Conservation (phyloP, 2,329 filamentous ascomycete genomes). For the Talaromyces sp. region DNA sequence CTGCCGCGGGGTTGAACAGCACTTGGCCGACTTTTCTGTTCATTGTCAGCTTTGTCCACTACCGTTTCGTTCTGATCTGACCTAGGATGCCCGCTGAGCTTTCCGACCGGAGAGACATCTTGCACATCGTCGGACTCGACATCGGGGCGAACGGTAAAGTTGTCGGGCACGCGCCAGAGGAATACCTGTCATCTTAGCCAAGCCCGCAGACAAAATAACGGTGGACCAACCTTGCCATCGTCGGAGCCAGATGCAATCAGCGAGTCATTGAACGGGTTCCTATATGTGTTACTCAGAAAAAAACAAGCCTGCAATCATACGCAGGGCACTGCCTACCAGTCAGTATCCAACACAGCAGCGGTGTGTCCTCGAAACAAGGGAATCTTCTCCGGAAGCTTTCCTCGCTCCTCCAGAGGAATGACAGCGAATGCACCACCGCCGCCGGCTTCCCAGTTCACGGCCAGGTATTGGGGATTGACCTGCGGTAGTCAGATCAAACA, state of each 20-base stretch:
- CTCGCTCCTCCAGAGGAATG: slow-evolving; percentile 81
- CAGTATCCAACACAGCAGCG: slow-evolving; percentile 89
- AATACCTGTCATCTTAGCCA: slow-evolving; percentile 55
- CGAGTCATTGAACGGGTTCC: slow-evolving; percentile 94
- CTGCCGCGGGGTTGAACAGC: slow-evolving; percentile 92
- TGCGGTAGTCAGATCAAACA: slow-evolving; percentile 34
- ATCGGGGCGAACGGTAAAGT: slow-evolving; percentile 79
- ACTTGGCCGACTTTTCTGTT: slow-evolving; percentile 93
- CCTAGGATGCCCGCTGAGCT: slow-evolving; percentile 82
- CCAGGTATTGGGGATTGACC: slow-evolving; percentile 93
- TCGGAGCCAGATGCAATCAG: slow-evolving; percentile 91
- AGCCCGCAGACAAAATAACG: background rate
- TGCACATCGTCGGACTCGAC: slow-evolving; percentile 67
- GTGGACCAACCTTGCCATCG: slow-evolving; percentile 67
- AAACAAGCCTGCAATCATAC: background rate
- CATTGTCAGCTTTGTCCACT: slow-evolving; percentile 17
- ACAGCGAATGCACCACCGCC: slow-evolving; percentile 96
- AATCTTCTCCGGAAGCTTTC: slow-evolving; percentile 85
- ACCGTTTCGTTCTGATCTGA: slow-evolving; percentile 47
- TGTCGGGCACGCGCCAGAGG: slow-evolving; percentile 88
- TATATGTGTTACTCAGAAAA: slow-evolving; percentile 32
- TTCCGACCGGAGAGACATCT: slow-evolving; percentile 75
- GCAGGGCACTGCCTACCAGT: slow-evolving; percentile 61
- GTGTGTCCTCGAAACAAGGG: slow-evolving; percentile 96
- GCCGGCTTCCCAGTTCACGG: slow-evolving; percentile 97